Percentiles rank a stretch among this genome's conserved stretches.
Conservation (phyloP, 2,329 filamentous ascomycete genomes). For the Akanthomyces muscarius region DNA sequence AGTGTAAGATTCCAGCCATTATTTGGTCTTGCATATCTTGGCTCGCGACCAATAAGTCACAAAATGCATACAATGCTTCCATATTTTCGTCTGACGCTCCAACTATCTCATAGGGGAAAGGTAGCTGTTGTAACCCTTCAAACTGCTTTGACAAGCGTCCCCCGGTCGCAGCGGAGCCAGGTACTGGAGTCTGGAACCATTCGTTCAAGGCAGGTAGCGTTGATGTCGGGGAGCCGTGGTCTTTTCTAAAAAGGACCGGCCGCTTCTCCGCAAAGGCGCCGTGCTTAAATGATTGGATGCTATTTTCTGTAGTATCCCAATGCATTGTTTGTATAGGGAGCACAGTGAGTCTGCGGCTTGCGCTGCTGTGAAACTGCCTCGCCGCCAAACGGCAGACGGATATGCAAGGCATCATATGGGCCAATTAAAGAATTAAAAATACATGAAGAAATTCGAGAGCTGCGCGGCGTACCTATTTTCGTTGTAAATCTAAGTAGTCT, state of each 20-base stretch:
- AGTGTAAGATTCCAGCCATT: constrained; percentile 30
- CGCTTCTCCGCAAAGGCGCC: constrained; percentile 47
- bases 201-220: constrained; percentile 7
- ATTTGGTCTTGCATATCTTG: constrained; percentile 28
- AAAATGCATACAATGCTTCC: constrained; percentile 25
- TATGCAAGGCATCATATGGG: not conserved
- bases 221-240: constrained; percentile 32
- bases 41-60: constrained; percentile 26
- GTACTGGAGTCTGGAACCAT: constrained; percentile 40
- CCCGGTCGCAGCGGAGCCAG: constrained; percentile 43
- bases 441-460: not conserved
- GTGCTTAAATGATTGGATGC: constrained; percentile 47
- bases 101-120: constrained; percentile 40
- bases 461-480: not conserved
- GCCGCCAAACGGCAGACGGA: not conserved
- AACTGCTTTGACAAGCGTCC: constrained; percentile 44
- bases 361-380: constrained; percentile 8
- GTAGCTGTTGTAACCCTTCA: constrained; percentile 27
- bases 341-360: constrained; percentile 6
- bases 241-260: constrained; percentile 48
- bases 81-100: constrained; percentile 21
- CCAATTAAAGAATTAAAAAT: not conserved
- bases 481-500: not conserved
- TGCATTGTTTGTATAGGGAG: constrained; percentile 4
- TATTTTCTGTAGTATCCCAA: constrained; percentile 6